phyloP scores from a whole-genome alignment of 495 filamentous ascomycete genomes.

The Cenococcum geophilum region DNA sequence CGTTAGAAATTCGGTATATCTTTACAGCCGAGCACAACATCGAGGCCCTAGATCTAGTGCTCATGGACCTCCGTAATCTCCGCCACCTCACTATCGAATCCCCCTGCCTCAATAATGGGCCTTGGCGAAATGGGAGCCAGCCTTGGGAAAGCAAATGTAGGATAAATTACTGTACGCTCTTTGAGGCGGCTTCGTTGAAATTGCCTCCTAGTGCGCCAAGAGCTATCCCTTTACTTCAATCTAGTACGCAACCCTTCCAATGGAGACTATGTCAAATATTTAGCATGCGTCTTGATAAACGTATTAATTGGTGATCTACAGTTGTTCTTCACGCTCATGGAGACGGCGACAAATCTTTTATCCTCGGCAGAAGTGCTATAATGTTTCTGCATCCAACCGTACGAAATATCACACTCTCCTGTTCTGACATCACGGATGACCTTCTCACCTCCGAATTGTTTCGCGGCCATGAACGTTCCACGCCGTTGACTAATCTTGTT shows the following conservation, averaged over 20 bases:
- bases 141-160: conserved; percentile 10
- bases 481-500: conserved; percentile 15
- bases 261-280: not conserved
- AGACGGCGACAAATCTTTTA: conserved; percentile 10
- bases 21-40: conserved; percentile 10
- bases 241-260: conserved; percentile 12
- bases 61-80: conserved; percentile 16
- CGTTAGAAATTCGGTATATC: conserved; percentile 15
- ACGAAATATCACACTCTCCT: conserved; percentile 20
- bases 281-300: no score
- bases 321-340: conserved; percentile 13
- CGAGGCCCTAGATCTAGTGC: conserved; percentile 8
- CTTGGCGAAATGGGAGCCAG: not conserved
- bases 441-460: not conserved
- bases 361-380: conserved; percentile 12
- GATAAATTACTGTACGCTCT: conserved; percentile 17
- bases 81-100: conserved; percentile 22
- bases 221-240: conserved; percentile 15
- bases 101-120: conserved; percentile 23
- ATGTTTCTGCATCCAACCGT: conserved; percentile 30
- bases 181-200: conserved; percentile 1
- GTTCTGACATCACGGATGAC: conserved; percentile 7
- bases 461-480: conserved; percentile 11
- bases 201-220: not conserved
- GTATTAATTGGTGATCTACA: not conserved